Evolutionary conservation across 192 early-diverging fungal genomes (phyloP).

Genomic region (Podila epigama): DNA sequence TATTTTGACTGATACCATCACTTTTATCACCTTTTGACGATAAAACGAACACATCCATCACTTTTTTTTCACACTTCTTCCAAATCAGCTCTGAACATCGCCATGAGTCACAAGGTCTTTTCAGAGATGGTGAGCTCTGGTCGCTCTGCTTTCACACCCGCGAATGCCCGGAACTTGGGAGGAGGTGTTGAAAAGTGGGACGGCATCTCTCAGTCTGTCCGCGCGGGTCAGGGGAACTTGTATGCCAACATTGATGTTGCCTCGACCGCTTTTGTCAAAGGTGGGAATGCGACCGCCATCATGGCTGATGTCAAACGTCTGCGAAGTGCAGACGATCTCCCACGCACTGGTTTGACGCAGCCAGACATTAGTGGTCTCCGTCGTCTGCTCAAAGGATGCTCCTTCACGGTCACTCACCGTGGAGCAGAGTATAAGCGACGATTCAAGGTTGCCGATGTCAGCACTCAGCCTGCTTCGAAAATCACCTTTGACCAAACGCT

Average conservation of each 20-base stretch:
- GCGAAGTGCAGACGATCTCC: constrained; percentile 40
- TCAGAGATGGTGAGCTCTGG: constrained; percentile 49
- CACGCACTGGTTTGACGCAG: neutral
- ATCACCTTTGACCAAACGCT: constrained; percentile 21
- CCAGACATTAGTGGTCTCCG: constrained; percentile 5
- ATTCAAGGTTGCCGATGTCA: constrained; percentile 63
- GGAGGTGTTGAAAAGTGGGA: constrained; percentile 90
- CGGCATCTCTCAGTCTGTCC: constrained; percentile 86
- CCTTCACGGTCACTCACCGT: constrained; percentile 52
- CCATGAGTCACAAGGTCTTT: constrained; percentile 13
- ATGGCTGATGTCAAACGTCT: constrained; percentile 21
- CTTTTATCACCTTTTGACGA: too few species aligned
- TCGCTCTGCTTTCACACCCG: constrained; percentile 85
- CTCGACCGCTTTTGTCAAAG: constrained; percentile 62
- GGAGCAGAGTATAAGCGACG: constrained; percentile 56
- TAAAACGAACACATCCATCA: too few species aligned
- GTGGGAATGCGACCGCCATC: constrained; percentile 10
- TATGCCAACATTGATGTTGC: constrained; percentile 68
- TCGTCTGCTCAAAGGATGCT: constrained; percentile 46
- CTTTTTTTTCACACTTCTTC: neutral
- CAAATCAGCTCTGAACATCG: constrained; percentile 17
- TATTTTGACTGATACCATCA: too few species aligned
- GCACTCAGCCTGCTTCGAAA: constrained; percentile 55
- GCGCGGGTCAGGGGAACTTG: constrained; percentile 65
- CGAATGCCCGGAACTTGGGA: constrained; percentile 47